Conservation (phyloP, 1,284 basidiomycete genomes). For the Sporisorium iseilematis-ciliati region DNA sequence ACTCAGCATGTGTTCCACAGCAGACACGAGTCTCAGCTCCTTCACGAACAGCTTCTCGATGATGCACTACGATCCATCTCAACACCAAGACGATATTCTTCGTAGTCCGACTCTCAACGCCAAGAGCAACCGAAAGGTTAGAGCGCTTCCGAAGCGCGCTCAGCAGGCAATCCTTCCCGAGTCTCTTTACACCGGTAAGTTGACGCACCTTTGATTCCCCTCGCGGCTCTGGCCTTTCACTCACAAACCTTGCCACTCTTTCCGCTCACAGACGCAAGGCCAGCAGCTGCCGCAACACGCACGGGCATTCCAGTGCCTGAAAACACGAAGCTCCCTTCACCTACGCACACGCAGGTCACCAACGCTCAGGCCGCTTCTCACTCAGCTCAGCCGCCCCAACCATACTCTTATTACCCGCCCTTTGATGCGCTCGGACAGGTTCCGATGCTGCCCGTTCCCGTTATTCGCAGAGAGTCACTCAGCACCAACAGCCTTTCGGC, state of each 20-base stretch:
- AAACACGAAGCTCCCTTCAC: background rate
- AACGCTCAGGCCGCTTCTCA: conserved; percentile 15
- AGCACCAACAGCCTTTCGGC: conserved; percentile 38
- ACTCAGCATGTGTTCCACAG: conserved; percentile 43
- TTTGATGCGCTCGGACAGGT: conserved; percentile 30
- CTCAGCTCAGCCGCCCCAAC: conserved; percentile 1
- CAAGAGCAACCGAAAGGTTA: conserved; percentile 22
- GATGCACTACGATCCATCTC: conserved; percentile 24
- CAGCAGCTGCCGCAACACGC: conserved; percentile 2
- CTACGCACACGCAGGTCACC: background rate
- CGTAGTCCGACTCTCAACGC: conserved; percentile 30
- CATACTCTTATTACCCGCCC: conserved; percentile 6
- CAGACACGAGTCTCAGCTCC: conserved; percentile 33
- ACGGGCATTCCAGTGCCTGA: conserved; percentile 15
- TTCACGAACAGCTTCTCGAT: conserved; percentile 25
- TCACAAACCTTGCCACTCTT: background rate
- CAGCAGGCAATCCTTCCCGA: conserved; percentile 9
- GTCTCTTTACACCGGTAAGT: conserved; percentile 20
- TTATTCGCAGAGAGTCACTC: conserved; percentile 20
- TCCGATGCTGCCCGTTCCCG: conserved; percentile 3
- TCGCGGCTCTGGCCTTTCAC: background rate
- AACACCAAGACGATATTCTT: conserved; percentile 3
- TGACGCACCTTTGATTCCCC: background rate
- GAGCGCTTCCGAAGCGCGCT: conserved; percentile 28
- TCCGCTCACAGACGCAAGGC: conserved; percentile 9